Evolutionary conservation across 768 basidiomycete species (phyloP), one percentile per base, ranked within the genome.

Genomic region (Hemileccinum rubropunctum): DNA sequence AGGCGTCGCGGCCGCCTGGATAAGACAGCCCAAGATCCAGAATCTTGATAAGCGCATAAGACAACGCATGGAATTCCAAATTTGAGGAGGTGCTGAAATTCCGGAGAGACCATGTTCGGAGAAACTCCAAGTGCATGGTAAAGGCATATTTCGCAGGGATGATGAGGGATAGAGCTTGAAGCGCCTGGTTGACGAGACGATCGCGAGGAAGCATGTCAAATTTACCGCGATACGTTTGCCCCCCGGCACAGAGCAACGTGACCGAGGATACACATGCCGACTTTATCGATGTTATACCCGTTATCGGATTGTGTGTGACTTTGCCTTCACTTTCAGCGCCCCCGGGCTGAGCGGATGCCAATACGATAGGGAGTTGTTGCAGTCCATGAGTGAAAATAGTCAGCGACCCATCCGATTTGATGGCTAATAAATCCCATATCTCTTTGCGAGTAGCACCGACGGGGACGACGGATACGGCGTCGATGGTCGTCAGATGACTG

Each of bases 341-440:
- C 33, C 44, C 9, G 3, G 50, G 58, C 23, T 48, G 56, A 23
- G 60, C 57, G 23, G 51, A 43, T 17, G 45, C 45, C 20, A 78
- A 32, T 34, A 63, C 56, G 17, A 80, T 61, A 20, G 74, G 72
- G 10, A 82, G 48, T 56, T 72, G 68, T n/a, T 65, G 64, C 10
- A 73, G 56, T 1, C 84, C 87, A 54, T 88, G 85, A 0, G 84
- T 88, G 34, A 86, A 66, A 4, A 93, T 60, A 0, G 71, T 65
- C 10, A 91, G 65, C 9, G 65, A 64, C 27, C 82, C 76, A 41
- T 80, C 73, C 3, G 82, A 76, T 42, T 77, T 81, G 42, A 91
- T 66, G 14, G 86, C 67, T 5, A 95, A 67, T 10, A 93, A 71
- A 64, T 97, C 94, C 63, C 75, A 75, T 13, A 91, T 73, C 13